Percentiles rank a stretch among this genome's conserved stretches.
phyloP scores from a whole-genome alignment of 2,329 filamentous ascomycete species.

The Pyrenophora tritici-repentis region DNA sequence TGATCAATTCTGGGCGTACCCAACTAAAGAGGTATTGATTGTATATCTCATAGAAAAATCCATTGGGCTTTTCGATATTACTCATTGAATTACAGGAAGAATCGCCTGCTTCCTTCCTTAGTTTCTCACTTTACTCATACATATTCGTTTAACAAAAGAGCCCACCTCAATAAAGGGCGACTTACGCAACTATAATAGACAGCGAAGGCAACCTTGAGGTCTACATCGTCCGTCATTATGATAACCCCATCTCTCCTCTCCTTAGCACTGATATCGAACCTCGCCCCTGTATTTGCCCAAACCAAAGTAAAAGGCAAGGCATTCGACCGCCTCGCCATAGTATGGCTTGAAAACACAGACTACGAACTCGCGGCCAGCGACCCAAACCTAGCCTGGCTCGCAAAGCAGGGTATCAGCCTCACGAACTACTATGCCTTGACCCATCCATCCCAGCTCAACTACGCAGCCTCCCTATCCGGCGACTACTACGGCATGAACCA shows the following conservation, averaged over 20 bases:
- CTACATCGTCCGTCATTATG: neutral
- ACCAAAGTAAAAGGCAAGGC: slow-evolving; percentile 68
- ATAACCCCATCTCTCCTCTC: slow-evolving; percentile 14
- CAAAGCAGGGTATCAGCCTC: slow-evolving; percentile 66
- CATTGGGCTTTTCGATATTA: no score
- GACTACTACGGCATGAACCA: slow-evolving; percentile 76
- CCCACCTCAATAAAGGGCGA: no score
- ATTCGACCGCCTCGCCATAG: slow-evolving; percentile 72
- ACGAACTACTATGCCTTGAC: slow-evolving; percentile 63
- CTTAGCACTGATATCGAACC: slow-evolving; percentile 16
- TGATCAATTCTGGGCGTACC: no score
- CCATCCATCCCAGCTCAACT: slow-evolving; percentile 76
- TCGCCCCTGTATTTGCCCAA: slow-evolving; percentile 50
- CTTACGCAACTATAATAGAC: no score
- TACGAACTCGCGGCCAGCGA: slow-evolving; percentile 68
- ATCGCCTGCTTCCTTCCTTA: neutral
- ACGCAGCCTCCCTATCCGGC: slow-evolving; percentile 69
- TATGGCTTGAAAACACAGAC: slow-evolving; percentile 79
- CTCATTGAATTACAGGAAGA: no score
- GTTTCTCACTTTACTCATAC: no score
- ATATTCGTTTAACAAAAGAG: no score
- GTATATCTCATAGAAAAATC: no score
- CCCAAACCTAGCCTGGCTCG: slow-evolving; percentile 63
- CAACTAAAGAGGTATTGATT: no score
- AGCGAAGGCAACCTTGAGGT: neutral